phyloP scores from a whole-genome alignment of 345 rosid genomes.

The Arabidopsis suecica region DNA sequence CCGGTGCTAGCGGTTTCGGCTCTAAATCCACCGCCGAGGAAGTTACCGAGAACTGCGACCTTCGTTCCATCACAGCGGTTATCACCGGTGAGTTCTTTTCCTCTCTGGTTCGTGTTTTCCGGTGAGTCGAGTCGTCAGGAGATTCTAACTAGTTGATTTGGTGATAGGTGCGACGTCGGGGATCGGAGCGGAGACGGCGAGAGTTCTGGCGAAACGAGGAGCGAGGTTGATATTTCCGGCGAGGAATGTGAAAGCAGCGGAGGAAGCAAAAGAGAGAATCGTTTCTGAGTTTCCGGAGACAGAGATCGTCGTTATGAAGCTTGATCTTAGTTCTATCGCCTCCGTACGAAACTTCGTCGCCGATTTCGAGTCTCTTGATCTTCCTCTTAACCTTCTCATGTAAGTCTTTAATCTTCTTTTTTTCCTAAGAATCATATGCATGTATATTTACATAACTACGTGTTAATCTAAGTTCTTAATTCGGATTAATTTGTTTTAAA shows the following conservation, averaged over 20 bases:
- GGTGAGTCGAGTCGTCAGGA: not conserved
- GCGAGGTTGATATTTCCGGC: constrained; percentile 85
- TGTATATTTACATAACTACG: constrained; percentile 27
- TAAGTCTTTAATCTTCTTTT: constrained; percentile 24
- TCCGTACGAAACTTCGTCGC: constrained; percentile 76
- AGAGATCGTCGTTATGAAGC: constrained; percentile 73
- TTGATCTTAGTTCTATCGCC: constrained; percentile 87
- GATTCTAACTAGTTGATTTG: not conserved
- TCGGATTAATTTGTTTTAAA: not conserved
- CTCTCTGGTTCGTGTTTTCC: not conserved
- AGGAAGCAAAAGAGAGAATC: constrained; percentile 71
- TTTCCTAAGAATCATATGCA: constrained; percentile 10
- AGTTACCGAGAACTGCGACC: constrained; percentile 69
- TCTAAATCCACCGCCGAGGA: constrained; percentile 90
- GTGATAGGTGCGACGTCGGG: constrained; percentile 94
- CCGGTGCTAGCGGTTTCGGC: constrained; percentile 83
- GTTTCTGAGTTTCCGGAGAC: constrained; percentile 69
- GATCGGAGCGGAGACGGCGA: constrained; percentile 95
- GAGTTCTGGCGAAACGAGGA: constrained; percentile 79
- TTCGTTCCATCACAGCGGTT: constrained; percentile 72
- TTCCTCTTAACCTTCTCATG: constrained; percentile 94
- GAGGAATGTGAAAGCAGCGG: constrained; percentile 76
- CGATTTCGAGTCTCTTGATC: constrained; percentile 67
- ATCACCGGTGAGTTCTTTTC: constrained; percentile 69
- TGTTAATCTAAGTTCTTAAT: constrained; percentile 18